phyloP scores from a whole-genome alignment of 768 basidiomycete genomes.

The Lepiota brunneoincarnata region DNA sequence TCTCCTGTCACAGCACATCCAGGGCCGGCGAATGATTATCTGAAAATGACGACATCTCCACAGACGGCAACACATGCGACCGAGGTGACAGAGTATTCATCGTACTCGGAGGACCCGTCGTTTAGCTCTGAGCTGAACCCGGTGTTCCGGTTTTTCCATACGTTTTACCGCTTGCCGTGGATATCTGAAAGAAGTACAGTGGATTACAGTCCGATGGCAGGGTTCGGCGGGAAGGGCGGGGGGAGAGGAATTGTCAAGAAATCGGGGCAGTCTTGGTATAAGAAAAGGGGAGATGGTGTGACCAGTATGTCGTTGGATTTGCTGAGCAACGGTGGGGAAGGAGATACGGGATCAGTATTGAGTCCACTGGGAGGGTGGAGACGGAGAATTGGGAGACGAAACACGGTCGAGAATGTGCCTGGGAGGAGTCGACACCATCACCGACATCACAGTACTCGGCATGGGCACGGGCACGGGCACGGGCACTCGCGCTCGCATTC shows the following conservation, averaged over 20 bases:
- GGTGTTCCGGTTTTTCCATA: conserved; percentile 6
- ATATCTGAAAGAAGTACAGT: conserved; percentile 6
- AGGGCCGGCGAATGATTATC: conserved; percentile 2
- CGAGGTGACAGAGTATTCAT: conserved; percentile 1
- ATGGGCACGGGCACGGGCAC: conserved; percentile 1
- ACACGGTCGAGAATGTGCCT: background rate
- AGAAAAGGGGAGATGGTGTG: background rate
- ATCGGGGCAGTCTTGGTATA: conserved; percentile 5
- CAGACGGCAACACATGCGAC: background rate
- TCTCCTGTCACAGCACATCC: conserved; percentile 2
- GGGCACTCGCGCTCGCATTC: background rate
- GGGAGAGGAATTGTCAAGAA: conserved; percentile 7
- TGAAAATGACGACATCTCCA: conserved; percentile 6
- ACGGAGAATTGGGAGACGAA: background rate
- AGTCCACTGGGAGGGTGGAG: conserved; percentile 9
- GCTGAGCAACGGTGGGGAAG: background rate
- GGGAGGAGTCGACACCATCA: background rate
- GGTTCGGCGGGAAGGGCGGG: conserved; percentile 5
- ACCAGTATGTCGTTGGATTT: conserved; percentile 5
- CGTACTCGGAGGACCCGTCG: conserved; percentile 2
- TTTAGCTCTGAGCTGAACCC: conserved; percentile 7
- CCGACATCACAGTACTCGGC: background rate
- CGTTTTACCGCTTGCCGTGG: conserved; percentile 9
- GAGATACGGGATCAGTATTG: conserved; percentile 1
- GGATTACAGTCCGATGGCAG: conserved; percentile 8